phyloP scores from a whole-genome alignment of 208 protist genomes.

The Leishmania tarentolae region DNA sequence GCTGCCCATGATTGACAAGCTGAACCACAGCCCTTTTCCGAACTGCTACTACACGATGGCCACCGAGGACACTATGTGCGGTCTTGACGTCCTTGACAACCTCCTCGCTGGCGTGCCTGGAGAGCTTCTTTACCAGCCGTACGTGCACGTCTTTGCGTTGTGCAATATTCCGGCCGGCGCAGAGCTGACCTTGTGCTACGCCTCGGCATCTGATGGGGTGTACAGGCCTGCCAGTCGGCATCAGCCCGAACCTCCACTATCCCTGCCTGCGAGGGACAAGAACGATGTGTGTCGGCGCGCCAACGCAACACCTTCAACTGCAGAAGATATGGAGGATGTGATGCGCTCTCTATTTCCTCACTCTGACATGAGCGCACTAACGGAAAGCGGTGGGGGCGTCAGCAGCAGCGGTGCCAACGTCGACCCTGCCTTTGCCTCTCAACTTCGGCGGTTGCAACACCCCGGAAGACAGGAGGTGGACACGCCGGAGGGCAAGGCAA shows the following conservation, averaged over 20 bases:
- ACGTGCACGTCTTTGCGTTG: slow-evolving; percentile 77
- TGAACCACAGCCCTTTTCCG: slow-evolving; percentile 78
- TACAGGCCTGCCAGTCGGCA: slow-evolving; percentile 27
- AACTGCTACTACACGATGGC: slow-evolving; percentile 88
- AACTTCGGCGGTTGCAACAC: slow-evolving; percentile 28
- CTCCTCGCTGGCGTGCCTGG: slow-evolving; percentile 78
- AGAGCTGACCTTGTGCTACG: slow-evolving; percentile 80
- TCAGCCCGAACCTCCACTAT: slow-evolving; percentile 3
- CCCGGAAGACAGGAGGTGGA: slow-evolving; percentile 38
- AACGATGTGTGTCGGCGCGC: not conserved
- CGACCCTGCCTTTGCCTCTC: not conserved
- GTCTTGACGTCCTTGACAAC: slow-evolving; percentile 85
- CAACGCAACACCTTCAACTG: not conserved
- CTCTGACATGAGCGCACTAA: not conserved
- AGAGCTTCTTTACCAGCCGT: slow-evolving; percentile 70
- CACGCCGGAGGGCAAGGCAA: slow-evolving; percentile 56
- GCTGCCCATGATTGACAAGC: slow-evolving; percentile 81
- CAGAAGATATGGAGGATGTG: slow-evolving; percentile 2
- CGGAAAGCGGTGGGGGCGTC: not conserved
- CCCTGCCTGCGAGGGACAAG: not conserved
- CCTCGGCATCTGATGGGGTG: slow-evolving; percentile 40
- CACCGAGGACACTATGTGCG: slow-evolving; percentile 57
- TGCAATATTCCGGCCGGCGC: slow-evolving; percentile 68
- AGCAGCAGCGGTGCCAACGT: not conserved
- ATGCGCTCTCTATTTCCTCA: slow-evolving; percentile 4